phyloP scores from a whole-genome alignment of 345 rosid species.

The Dovyalis caffra region DNA sequence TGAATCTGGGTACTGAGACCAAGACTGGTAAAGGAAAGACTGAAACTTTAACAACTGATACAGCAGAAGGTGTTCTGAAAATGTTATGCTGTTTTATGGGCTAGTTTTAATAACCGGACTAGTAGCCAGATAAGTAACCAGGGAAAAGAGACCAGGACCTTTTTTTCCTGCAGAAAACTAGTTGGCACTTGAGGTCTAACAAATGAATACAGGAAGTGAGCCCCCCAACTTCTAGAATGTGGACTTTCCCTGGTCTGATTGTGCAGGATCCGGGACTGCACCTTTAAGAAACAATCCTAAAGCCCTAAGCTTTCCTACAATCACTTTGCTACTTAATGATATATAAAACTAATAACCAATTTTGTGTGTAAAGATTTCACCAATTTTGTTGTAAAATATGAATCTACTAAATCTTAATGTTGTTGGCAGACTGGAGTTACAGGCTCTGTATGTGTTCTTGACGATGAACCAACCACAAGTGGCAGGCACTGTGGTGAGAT shows the following conservation, averaged over 20 bases:
- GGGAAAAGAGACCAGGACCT: background rate
- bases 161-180: background rate
- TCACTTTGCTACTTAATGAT: constrained; percentile 4
- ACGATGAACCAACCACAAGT: constrained; percentile 87
- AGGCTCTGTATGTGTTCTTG: constrained; percentile 92
- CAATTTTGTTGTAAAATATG: background rate
- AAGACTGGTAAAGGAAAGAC: background rate
- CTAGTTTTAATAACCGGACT: background rate
- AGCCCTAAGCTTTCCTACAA: background rate
- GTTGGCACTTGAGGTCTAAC: background rate
- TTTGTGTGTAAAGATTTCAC: background rate
- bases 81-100: background rate
- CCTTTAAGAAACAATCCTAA: background rate
- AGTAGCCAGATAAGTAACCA: background rate
- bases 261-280: background rate
- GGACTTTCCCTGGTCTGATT: background rate
- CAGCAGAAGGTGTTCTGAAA: constrained; percentile 9
- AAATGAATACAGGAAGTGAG: background rate
- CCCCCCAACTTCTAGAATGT: background rate
- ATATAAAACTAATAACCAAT: background rate
- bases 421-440: constrained; percentile 72
- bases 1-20: background rate
- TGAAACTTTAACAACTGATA: background rate
- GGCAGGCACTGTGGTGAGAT: constrained; percentile 88
- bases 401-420: constrained; percentile 14